A percentile compares a stretch with the other conserved stretches of the same genome.
These are phyloP conservation scores for Cladosporium sp. DNA, from an alignment of 2,329 filamentous ascomycete genomes.

Conservation along the genomic window DNA sequence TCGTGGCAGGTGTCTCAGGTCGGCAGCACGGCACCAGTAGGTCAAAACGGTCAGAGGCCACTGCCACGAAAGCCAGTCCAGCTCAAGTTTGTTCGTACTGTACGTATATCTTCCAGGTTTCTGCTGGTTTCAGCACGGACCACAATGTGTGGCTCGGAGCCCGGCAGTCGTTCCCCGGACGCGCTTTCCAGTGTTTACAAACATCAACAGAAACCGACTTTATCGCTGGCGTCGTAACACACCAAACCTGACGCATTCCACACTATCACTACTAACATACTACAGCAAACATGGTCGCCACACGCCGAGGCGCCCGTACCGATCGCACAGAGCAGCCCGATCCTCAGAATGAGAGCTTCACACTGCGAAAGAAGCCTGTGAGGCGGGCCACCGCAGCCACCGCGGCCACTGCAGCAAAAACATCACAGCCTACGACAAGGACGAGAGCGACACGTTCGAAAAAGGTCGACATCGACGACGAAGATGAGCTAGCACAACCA, in stretches of 20 bases:
- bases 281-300: constrained; percentile 37
- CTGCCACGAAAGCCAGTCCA: not conserved
- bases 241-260: not conserved
- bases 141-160: too few species aligned
- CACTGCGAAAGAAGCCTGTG: constrained; percentile 38
- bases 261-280: constrained; percentile 16
- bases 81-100: too few species aligned
- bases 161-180: constrained; percentile 8
- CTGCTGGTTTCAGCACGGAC: not conserved
- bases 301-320: constrained; percentile 33
- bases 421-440: constrained; percentile 14
- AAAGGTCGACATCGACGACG: constrained; percentile 21
- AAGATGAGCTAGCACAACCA: not conserved
- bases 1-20: not conserved
- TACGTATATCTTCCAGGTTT: not conserved
- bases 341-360: constrained; percentile 18
- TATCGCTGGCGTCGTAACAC: not conserved
- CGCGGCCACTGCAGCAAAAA: constrained; percentile 9
- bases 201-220: constrained; percentile 5
- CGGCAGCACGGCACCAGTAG: not conserved
- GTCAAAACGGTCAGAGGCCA: not conserved
- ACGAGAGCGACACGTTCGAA: constrained; percentile 27
- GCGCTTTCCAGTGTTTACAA: constrained; percentile 7
- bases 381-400: constrained; percentile 30
- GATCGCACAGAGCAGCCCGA: constrained; percentile 25